Conservation (phyloP, 148 eudicot species). For the Chenopodium formosanum region DNA sequence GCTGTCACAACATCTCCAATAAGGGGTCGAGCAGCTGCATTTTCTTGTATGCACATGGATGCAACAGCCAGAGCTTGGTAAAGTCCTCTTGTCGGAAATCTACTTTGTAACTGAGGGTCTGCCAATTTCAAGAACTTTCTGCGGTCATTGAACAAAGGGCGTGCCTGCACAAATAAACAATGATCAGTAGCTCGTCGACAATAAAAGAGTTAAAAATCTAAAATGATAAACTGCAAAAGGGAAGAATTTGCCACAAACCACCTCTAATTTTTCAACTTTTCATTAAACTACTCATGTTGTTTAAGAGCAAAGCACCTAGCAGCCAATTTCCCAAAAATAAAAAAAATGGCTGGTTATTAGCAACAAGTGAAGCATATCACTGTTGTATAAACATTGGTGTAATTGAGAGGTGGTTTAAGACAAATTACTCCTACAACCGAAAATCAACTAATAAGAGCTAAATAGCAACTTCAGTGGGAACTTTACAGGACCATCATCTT, state of each 20-base stretch:
- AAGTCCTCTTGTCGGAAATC: slow-evolving; percentile 70
- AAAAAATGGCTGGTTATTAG: neutral
- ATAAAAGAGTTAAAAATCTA: slow-evolving; percentile 2
- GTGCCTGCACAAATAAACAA: slow-evolving; percentile 52
- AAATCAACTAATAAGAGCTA: neutral
- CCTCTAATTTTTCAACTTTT: neutral
- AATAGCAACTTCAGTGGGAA: neutral
- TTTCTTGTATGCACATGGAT: slow-evolving; percentile 92
- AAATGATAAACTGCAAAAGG: neutral
- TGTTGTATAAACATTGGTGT: neutral
- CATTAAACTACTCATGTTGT: neutral
- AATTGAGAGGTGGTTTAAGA: neutral
- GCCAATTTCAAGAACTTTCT: slow-evolving; percentile 62
- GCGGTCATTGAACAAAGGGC: slow-evolving; percentile 74
- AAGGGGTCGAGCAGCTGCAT: slow-evolving; percentile 77
- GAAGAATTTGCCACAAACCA: neutral
- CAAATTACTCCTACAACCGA: neutral
- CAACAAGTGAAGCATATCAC: neutral
- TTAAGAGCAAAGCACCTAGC: neutral
- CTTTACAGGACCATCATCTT: slow-evolving; percentile 22
- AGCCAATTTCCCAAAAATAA: neutral
- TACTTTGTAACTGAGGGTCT: slow-evolving; percentile 67
- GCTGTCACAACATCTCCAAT: slow-evolving; percentile 93
- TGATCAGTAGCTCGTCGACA: neutral
- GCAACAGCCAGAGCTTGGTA: slow-evolving; percentile 87